Percentiles rank a stretch among this genome's conserved stretches.
phyloP scores from a whole-genome alignment of 768 basidiomycete species.

The Paxillus rubicundulus region DNA sequence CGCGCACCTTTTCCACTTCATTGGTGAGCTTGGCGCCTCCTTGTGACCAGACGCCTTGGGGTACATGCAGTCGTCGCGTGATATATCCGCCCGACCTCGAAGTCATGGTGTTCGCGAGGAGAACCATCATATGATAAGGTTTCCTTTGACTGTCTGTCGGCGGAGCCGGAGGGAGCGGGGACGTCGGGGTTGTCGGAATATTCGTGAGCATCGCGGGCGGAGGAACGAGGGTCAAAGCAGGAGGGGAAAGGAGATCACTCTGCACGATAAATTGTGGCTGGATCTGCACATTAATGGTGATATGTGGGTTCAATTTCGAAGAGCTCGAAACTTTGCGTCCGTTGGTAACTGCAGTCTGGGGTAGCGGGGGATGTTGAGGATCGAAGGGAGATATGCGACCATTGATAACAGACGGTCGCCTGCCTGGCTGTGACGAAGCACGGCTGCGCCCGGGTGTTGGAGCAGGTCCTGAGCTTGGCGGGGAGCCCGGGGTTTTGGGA shows the following conservation, averaged over 20 bases:
- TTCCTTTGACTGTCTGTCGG: constrained; percentile 74
- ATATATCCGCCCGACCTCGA: constrained; percentile 84
- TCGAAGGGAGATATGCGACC: constrained; percentile 53
- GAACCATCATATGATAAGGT: constrained; percentile 88
- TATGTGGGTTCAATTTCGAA: constrained; percentile 52
- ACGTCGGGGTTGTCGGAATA: constrained; percentile 71
- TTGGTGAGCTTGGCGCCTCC: constrained; percentile 83
- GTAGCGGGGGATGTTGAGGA: constrained; percentile 49
- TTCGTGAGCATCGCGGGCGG: constrained; percentile 48
- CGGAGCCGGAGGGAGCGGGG: constrained; percentile 71
- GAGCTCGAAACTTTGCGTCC: constrained; percentile 62
- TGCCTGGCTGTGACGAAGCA: constrained; percentile 76
- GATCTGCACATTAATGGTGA: constrained; percentile 41
- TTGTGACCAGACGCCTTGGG: constrained; percentile 88
- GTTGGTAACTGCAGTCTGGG: constrained; percentile 40
- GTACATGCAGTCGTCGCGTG: constrained; percentile 82
- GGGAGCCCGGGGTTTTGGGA: constrained; percentile 36
- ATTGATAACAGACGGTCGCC: constrained; percentile 58
- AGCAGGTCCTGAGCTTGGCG: constrained; percentile 36
- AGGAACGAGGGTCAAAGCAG: constrained; percentile 40
- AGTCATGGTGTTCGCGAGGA: constrained; percentile 75
- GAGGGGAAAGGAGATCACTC: constrained; percentile 47
- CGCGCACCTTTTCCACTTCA: constrained; percentile 80
- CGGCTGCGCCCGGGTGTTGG: constrained; percentile 50
- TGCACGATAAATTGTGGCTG: constrained; percentile 50